Conservation (phyloP, 306 rosid species). For the Dalbergia oliveri region DNA sequence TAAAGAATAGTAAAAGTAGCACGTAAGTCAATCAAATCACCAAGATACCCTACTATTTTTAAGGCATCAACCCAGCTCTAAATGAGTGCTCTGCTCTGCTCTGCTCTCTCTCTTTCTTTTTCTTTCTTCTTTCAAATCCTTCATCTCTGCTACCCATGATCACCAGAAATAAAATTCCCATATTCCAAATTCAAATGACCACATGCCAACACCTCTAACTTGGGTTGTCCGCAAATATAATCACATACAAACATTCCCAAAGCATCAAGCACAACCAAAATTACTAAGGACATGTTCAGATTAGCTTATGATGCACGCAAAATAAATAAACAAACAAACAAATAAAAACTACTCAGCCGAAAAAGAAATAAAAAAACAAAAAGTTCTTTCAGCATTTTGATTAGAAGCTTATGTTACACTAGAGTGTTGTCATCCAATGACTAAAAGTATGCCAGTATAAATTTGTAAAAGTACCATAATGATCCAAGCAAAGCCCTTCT, state of each 20-base stretch:
- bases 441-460: background rate
- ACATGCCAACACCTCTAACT: background rate
- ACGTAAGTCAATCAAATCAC: background rate
- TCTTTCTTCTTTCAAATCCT: background rate
- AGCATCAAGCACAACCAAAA: conserved; percentile 1
- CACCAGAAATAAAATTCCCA: background rate
- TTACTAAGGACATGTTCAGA: background rate
- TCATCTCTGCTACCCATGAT: background rate
- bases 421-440: background rate
- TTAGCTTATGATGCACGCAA: background rate
- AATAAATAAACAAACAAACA: background rate
- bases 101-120: background rate
- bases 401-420: background rate
- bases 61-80: background rate
- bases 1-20: background rate
- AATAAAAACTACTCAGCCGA: background rate
- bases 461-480: background rate
- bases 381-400: background rate
- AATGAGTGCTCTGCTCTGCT: background rate
- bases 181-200: background rate
- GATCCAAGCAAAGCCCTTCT: too few relatives aligned
- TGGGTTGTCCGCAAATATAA: background rate
- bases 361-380: background rate
- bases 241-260: conserved; percentile 11
- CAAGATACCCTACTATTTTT: background rate